Evolutionary conservation across 768 basidiomycete species (phyloP), one percentile per base, ranked within the genome.

Genomic region (Mrakia blollopis): DNA sequence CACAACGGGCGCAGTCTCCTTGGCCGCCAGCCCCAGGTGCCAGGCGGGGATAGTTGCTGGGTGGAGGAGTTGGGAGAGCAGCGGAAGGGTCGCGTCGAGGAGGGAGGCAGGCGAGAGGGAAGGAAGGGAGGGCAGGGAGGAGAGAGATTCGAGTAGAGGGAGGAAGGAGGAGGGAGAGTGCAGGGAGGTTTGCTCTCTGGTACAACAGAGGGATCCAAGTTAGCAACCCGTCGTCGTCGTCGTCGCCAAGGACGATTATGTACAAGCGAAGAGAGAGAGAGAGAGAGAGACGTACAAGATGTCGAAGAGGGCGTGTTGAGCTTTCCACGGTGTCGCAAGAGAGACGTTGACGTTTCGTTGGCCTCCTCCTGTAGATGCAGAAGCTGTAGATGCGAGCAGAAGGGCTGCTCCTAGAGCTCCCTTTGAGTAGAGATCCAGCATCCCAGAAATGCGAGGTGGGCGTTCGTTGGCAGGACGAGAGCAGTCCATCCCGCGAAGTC

Each of bases 151-250:
- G 4, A 98, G 86, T 25, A 92, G 85, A 9, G 90, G 89, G 82
- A 95, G 93, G 85, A 93, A 93, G 23, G 88, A 85, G 28, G 87
- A 82, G 0, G 91, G 88, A 70, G 90, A 88, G 82, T 96, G 92
- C 63, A 90, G 83, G 10, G 91, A 84, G 21, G 94, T 86, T 0
- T 92, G 89, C 84, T 99, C 96, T 54, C 96, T 98, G 44, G 1
- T 81, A 9, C 74, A 35, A 37, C 10, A 61, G 8, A 30, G 74
- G 74, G n/a, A n/a, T n/a, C n/a, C n/a, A n/a, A n/a, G n/a, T n/a
- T n/a, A n/a, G n/a, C n/a, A n/a, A n/a, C n/a, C n/a, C n/a, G n/a
- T n/a, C n/a, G n/a, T n/a, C n/a, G n/a, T n/a, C n/a, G n/a, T n/a
- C n/a, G n/a, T n/a, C n/a, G n/a, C n/a, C n/a, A n/a, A n/a, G n/a